Evolutionary conservation across 495 filamentous ascomycete species (phyloP).

Genomic region (Aspergillus campestris): DNA sequence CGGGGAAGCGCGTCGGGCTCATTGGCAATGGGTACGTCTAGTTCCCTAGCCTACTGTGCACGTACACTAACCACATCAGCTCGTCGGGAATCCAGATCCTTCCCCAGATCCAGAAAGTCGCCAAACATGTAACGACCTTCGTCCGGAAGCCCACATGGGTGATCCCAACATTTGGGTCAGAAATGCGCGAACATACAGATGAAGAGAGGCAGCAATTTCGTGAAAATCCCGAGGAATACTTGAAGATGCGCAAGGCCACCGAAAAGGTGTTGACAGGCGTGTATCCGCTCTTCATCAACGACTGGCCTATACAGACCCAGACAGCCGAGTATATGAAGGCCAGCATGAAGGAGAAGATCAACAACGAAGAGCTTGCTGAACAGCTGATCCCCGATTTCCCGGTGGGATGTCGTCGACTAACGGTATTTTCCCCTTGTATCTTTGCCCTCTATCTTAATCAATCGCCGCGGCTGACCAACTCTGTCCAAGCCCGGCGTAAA

Average conservation of each 20-base stretch:
- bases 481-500: constrained; percentile 20
- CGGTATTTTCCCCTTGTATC: not conserved
- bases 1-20: constrained; percentile 34
- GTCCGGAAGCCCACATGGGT: not conserved
- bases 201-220: constrained; percentile 27
- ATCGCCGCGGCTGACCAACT: not conserved
- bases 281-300: not conserved
- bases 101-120: constrained; percentile 39
- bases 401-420: constrained; percentile 31
- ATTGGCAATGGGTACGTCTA: constrained; percentile 28
- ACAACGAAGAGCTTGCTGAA: constrained; percentile 9
- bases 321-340: not conserved
- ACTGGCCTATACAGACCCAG: not conserved
- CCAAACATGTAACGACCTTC: constrained; percentile 5
- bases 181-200: constrained; percentile 15
- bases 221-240: constrained; percentile 12
- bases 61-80: not conserved
- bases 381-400: constrained; percentile 21
- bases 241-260: not conserved
- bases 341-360: not conserved
- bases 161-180: not conserved
- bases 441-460: not conserved
- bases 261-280: not conserved
- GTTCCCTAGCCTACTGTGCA: not conserved
- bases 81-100: constrained; percentile 39